These are phyloP conservation scores for Cicer yamashitae DNA, from an alignment of 306 rosid genomes.

Conservation along the genomic window DNA sequence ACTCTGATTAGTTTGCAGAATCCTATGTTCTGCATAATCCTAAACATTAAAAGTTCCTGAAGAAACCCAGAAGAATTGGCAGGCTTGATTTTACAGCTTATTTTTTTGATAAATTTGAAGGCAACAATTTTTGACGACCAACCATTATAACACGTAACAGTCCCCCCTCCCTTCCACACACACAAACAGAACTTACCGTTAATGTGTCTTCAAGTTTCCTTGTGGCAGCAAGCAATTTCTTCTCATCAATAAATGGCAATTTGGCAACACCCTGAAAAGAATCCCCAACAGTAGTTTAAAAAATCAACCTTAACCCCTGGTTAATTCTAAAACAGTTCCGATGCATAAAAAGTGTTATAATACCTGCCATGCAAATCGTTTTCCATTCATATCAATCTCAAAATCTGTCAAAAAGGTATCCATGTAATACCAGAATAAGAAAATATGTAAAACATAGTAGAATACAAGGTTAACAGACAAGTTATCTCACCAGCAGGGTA, in stretches of 20 bases:
- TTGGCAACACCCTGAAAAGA: constrained; percentile 85
- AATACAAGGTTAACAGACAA: constrained; percentile 32
- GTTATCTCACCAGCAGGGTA: constrained; percentile 79
- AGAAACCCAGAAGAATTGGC: neutral
- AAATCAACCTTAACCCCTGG: constrained; percentile 13
- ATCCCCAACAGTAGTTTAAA: constrained; percentile 34
- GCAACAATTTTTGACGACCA: constrained; percentile 19
- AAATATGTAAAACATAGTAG: constrained; percentile 33
- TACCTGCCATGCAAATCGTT: constrained; percentile 99
- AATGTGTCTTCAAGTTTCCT: constrained; percentile 85
- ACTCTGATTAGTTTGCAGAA: constrained; percentile 5
- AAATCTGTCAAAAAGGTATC: constrained; percentile 63
- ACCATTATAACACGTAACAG: constrained; percentile 1
- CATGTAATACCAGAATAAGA: constrained; percentile 22
- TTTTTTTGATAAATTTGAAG: constrained; percentile 36
- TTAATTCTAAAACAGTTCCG: constrained; percentile 13
- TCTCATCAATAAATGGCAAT: constrained; percentile 95
- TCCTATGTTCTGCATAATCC: constrained; percentile 14
- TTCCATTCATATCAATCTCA: constrained; percentile 98
- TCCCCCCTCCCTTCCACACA: constrained; percentile 13
- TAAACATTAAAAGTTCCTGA: constrained; percentile 14
- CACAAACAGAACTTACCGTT: constrained; percentile 51
- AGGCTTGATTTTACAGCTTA: constrained; percentile 26
- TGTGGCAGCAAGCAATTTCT: constrained; percentile 75
- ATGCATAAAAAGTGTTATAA: constrained; percentile 21